Conservation (phyloP, 139 green algal genomes). For the Volvox reticuliferus region DNA sequence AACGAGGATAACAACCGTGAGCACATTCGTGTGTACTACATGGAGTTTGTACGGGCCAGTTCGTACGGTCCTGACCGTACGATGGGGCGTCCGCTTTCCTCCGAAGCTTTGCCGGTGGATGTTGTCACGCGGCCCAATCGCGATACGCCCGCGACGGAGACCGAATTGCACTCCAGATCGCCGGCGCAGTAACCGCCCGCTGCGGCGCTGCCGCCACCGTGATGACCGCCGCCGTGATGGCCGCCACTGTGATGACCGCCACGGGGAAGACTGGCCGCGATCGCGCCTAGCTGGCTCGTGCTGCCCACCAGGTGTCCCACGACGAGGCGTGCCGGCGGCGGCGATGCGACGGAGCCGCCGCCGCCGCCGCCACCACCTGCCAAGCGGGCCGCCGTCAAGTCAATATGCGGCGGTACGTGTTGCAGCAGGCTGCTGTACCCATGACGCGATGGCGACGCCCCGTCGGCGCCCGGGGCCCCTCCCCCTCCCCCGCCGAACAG, state of each 20-base stretch:
- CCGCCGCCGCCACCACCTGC: not conserved
- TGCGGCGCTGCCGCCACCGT: not conserved
- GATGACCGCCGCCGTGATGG: not conserved
- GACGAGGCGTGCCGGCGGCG: not conserved
- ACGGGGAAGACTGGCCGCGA: conserved; percentile 16
- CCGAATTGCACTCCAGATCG: not conserved
- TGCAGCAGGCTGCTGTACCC: conserved; percentile 22
- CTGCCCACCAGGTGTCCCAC: conserved; percentile 33
- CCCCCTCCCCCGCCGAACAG: not conserved
- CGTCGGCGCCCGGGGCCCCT: not conserved
- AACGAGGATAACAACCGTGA: too few species aligned
- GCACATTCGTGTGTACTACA: not conserved
- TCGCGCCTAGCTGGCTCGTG: conserved; percentile 14
- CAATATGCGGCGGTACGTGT: not conserved
- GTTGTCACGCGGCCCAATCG: not conserved
- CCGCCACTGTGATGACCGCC: not conserved
- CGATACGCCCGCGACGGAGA: not conserved
- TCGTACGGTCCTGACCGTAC: not conserved
- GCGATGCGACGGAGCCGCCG: not conserved
- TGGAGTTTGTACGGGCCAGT: conserved; percentile 3
- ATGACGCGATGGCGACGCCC: not conserved
- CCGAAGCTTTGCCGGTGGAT: not conserved
- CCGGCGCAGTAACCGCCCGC: not conserved
- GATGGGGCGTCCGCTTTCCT: too few species aligned
- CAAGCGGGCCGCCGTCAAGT: not conserved